Base-by-base conservation (phyloP, 2,329 filamentous ascomycete genomes). In the Fusarium piperis region DNA sequence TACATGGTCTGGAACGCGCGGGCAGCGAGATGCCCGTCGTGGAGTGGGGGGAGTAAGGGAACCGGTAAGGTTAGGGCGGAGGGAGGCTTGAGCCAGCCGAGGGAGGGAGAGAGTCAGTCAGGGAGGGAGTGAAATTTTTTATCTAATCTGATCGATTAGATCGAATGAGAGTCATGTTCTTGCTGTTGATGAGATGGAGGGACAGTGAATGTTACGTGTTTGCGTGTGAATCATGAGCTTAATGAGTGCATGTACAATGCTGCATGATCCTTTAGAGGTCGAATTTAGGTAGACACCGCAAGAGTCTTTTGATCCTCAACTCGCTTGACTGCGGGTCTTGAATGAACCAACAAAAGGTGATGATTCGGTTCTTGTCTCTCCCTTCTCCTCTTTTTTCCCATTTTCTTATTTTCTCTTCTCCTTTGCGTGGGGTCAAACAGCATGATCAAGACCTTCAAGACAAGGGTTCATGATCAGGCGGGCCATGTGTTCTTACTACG, bases 61-160 rank as follows among this genome's bases (percentile, higher is more conserved):
- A 23, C 44, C 44, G 57, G 36, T 18, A 28, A 28, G 26, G 56
- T 33, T 32, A 23, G 61, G 26, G 44, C 15, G 23, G 26, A 48
- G 23, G 26, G 44, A 28, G 44, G 44, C 44, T 48, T 48, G 44
- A 48, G 53, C 39, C 44, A 48, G 62, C 23, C 48, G 44, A 30
- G 20, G 41, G 26, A 59, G 51, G 23, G 39, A 38, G 20, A 48
- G n/a, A n/a, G n/a, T n/a, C n/a, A n/a, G 44, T 48, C 26, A 48
- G 23, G 33, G 15, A 52, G n/a, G 32, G 15, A 59, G 48, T 30
- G 62, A 60, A 72, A 60, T 41, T 58, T 57, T 72, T 74, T 70
- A 74, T 74, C 72, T 74, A 74, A 74, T 74, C 72, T 67, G 72
- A 74, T 74, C 60, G 70, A 72, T 72, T 68, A 72, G 70, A 71